A percentile compares a stretch with the other conserved stretches of the same genome.
Conservation (phyloP, 768 basidiomycete species). For the Clathrus columnatus region DNA sequence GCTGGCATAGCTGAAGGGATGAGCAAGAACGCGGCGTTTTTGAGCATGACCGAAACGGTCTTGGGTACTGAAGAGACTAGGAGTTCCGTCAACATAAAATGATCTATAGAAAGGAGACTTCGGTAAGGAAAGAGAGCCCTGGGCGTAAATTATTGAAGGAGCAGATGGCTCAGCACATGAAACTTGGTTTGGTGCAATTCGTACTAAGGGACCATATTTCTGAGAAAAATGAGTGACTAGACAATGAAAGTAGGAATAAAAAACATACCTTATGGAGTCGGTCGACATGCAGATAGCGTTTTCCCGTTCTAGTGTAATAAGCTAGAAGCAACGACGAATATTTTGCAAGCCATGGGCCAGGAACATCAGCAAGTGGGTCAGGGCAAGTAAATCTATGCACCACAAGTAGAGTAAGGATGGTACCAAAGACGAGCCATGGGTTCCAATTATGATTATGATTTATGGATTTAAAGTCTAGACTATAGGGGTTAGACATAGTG, state of each 20-base stretch:
- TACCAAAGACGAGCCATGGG: background rate
- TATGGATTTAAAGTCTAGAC: no score
- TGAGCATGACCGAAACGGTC: conserved; percentile 25
- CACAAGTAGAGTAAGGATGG: background rate
- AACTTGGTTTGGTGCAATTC: conserved; percentile 27
- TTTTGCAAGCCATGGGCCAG: conserved; percentile 6
- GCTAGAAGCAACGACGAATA: conserved; percentile 1
- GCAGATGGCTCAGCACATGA: conserved; percentile 25
- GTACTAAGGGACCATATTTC: conserved; percentile 25
- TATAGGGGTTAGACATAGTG: no score
- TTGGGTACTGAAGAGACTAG: conserved; percentile 25
- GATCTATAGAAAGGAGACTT: conserved; percentile 27
- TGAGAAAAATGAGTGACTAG: conserved; percentile 3
- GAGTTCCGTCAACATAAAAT: conserved; percentile 19
- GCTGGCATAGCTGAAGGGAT: conserved; percentile 18
- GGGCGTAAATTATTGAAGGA: conserved; percentile 23
- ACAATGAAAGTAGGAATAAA: background rate
- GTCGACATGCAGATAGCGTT: conserved; percentile 3
- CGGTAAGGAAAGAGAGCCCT: conserved; percentile 22
- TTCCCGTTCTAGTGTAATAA: conserved; percentile 1
- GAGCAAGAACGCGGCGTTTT: conserved; percentile 25
- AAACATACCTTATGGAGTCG: conserved; percentile 3
- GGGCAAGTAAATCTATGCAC: background rate
- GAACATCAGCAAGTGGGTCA: conserved; percentile 5
- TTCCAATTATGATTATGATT: background rate